These are phyloP conservation scores for Backusella circina DNA, from an alignment of 192 early-diverging fungal species.

Conservation along the genomic window DNA sequence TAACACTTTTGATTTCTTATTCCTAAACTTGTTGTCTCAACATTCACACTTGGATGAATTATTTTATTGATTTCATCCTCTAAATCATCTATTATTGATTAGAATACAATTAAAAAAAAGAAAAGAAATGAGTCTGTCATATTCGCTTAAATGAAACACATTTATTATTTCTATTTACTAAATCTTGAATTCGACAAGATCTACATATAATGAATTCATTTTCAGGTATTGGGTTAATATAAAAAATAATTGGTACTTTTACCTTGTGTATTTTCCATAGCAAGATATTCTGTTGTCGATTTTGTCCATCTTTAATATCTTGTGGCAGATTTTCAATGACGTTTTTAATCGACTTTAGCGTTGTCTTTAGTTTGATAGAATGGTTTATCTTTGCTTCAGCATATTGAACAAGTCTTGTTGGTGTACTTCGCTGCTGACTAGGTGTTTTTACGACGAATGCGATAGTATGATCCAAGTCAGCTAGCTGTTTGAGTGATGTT, in stretches of 20 bases:
- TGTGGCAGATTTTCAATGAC: neutral
- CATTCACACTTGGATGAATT: constrained; percentile 67
- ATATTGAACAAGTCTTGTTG: constrained; percentile 39
- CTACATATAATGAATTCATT: constrained; percentile 26
- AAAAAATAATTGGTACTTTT: neutral
- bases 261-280: constrained; percentile 6
- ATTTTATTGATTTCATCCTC: constrained; percentile 49
- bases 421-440: constrained; percentile 26
- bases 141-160: neutral
- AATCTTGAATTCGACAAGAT: neutral
- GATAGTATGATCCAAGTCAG: constrained; percentile 57
- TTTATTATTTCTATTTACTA: neutral
- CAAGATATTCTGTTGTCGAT: neutral
- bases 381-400: constrained; percentile 64
- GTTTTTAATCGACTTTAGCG: constrained; percentile 43
- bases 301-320: neutral
- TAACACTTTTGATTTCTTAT: constrained; percentile 84
- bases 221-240: neutral
- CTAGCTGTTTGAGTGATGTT: constrained; percentile 36
- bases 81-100: constrained; percentile 33
- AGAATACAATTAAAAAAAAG: neutral
- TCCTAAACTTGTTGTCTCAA: constrained; percentile 71
- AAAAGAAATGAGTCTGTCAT: neutral
- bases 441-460: constrained; percentile 48
- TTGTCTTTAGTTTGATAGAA: constrained; percentile 66